Conservation (phyloP, 208 protist genomes). For the Blechomonas ayalai region DNA sequence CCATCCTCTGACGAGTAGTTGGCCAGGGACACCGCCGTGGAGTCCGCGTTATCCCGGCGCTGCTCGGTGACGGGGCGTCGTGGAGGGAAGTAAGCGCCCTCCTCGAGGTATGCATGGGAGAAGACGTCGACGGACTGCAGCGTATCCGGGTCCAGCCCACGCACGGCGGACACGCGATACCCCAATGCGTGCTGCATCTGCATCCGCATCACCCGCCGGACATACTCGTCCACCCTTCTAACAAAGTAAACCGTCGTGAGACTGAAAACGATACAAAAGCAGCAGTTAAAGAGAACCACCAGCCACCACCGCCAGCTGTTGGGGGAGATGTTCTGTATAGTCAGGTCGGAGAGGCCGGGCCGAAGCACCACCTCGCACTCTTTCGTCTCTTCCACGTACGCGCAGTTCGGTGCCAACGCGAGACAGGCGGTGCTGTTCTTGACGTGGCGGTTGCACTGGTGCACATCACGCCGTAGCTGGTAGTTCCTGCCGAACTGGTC, state of each 20-base stretch:
- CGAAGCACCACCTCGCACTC: constrained; percentile 48
- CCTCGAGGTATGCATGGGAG: constrained; percentile 22
- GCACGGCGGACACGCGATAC: constrained; percentile 70
- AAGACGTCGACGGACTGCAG: constrained; percentile 27
- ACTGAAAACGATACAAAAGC: constrained; percentile 50
- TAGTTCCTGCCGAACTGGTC: constrained; percentile 37
- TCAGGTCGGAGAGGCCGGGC: constrained; percentile 75
- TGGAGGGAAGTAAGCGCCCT: constrained; percentile 42
- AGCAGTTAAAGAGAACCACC: constrained; percentile 54
- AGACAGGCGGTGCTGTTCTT: constrained; percentile 47
- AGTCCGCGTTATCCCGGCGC: no score
- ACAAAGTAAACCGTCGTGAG: constrained; percentile 39
- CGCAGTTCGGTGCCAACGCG: constrained; percentile 44
- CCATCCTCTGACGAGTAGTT: no score
- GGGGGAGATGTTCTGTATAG: constrained; percentile 61
- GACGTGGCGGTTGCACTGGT: constrained; percentile 29
- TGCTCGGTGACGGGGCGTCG: constrained; percentile 1
- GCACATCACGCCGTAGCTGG: constrained; percentile 33
- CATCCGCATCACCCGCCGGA: constrained; percentile 38
- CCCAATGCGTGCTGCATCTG: constrained; percentile 64
- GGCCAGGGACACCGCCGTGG: no score
- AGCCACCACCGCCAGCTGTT: constrained; percentile 40
- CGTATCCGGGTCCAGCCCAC: constrained; percentile 31
- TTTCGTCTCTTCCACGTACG: constrained; percentile 16
- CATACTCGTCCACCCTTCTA: constrained; percentile 34